Base-by-base conservation (phyloP, 2,329 filamentous ascomycete species). In the Penicillium sp. region DNA sequence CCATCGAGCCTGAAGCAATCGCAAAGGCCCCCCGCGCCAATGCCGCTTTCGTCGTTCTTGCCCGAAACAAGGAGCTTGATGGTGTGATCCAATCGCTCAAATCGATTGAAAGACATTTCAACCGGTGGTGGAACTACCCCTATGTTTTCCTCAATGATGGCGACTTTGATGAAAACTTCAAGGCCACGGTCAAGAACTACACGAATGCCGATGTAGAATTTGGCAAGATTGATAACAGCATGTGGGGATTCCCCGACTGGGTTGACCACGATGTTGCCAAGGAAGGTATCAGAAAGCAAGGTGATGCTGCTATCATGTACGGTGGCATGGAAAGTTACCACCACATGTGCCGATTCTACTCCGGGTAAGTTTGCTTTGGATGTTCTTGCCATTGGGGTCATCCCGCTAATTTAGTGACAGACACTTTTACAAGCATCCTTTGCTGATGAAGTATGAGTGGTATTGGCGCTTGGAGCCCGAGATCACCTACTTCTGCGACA, bases 401-500 rank as follows among this genome's bases (percentile, higher is more conserved):
- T 13, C 31, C 38, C 42, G 42, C 60, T 66, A 53, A 69, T 46
- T 66, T 63, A 44, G 59, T 29, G 9, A 40, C 54, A 87, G 91
- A 42, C 94, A 95, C 77, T 99, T 99, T 78, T 99, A 94, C 81
- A 96, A 97, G 75, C 94, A 99, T 72, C 89, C 92, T 61, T 84
- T 97, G 32, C 84, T 99, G 43, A 85, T 90, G 71, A 97, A 97
- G 76, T 99, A 97, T 77, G 92, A 97, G 71, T 99, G 94, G 94
- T 99, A 99, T 81, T 99, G 94, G 94, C 91, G 94, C 60, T 81
- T 99, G 66, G 94, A 99, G 82, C 94, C 94, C 62, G 94, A 99
- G 77, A 97, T 99, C 84, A 97, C 93, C 79, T 99, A 97, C 79
- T 99, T 99, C 79, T 99, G 94, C 76, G 94, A 99, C 72, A 97